Percentiles rank a stretch among this genome's conserved stretches.
phyloP scores from a whole-genome alignment of 2,329 filamentous ascomycete genomes.

The Aspergillus pseudoterreus region DNA sequence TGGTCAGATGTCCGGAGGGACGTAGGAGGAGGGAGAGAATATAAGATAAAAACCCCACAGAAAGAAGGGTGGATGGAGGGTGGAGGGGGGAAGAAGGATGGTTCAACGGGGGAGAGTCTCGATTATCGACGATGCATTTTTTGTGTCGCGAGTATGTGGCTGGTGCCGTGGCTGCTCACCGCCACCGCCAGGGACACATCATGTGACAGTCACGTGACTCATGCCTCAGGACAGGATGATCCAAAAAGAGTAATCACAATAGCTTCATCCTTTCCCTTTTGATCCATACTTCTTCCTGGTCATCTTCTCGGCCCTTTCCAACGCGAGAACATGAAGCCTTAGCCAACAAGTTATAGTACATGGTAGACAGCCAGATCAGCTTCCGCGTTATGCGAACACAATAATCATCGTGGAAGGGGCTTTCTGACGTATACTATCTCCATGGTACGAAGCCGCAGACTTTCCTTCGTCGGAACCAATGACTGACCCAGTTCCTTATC shows the following conservation, averaged over 20 bases:
- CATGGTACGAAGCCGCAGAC: neutral
- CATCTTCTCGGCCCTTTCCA: too few species aligned
- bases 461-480: neutral
- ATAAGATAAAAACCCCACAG: neutral
- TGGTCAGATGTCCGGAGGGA: slow-evolving; percentile 7
- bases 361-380: too few species aligned
- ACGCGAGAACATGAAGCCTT: too few species aligned
- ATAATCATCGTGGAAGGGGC: neutral
- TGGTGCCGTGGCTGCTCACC: slow-evolving; percentile 11
- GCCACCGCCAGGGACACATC: neutral
- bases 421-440: neutral
- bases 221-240: too few species aligned
- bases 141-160: slow-evolving; percentile 21
- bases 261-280: too few species aligned
- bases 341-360: too few species aligned
- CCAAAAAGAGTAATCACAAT: too few species aligned
- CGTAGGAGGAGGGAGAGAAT: slow-evolving; percentile 2
- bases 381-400: neutral
- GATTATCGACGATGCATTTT: slow-evolving; percentile 13
- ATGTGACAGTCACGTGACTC: neutral
- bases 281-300: too few species aligned
- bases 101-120: neutral
- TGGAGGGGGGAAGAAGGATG: neutral
- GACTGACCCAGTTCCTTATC: neutral
- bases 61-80: slow-evolving; percentile 1